Percentiles rank a stretch among this genome's conserved stretches.
Conservation (phyloP, 2,329 filamentous ascomycete species). For the Paecilomyces sp. region DNA sequence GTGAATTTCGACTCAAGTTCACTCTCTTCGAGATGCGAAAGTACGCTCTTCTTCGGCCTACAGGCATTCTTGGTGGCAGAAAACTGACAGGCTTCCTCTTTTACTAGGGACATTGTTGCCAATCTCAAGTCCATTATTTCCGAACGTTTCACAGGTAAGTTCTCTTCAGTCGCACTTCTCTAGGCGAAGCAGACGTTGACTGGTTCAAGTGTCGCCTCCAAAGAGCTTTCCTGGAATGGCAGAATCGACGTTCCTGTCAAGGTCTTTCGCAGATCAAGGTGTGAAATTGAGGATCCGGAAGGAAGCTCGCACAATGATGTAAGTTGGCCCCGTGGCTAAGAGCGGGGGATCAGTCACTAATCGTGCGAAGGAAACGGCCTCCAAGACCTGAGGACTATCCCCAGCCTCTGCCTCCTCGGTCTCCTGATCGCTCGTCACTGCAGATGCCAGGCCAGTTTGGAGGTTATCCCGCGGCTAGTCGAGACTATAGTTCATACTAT, state of each 20-base stretch:
- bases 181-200: constrained; percentile 6
- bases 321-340: constrained; percentile 11
- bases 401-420: constrained; percentile 26
- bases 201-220: constrained; percentile 31
- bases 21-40: constrained; percentile 67
- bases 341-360: constrained; percentile 7
- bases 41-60: constrained; percentile 27
- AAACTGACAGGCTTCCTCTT: constrained; percentile 10
- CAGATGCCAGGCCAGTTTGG: constrained; percentile 26
- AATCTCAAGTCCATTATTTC: constrained; percentile 52
- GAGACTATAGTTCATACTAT: constrained; percentile 29
- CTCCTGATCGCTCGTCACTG: constrained; percentile 30
- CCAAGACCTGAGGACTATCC: constrained; percentile 33
- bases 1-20: constrained; percentile 67
- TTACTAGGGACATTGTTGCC: constrained; percentile 35
- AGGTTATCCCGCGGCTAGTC: constrained; percentile 22
- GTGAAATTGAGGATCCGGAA: constrained; percentile 77
- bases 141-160: constrained; percentile 60
- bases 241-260: constrained; percentile 73
- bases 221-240: constrained; percentile 74
- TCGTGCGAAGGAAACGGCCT: constrained; percentile 25
- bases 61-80: constrained; percentile 4
- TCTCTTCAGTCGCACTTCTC: not conserved
- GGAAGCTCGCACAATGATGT: constrained; percentile 59
- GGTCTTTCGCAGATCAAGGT: constrained; percentile 79